These are phyloP conservation scores for Venustampulla echinocandica DNA, from an alignment of 495 filamentous ascomycete genomes.

Conservation along the genomic window DNA sequence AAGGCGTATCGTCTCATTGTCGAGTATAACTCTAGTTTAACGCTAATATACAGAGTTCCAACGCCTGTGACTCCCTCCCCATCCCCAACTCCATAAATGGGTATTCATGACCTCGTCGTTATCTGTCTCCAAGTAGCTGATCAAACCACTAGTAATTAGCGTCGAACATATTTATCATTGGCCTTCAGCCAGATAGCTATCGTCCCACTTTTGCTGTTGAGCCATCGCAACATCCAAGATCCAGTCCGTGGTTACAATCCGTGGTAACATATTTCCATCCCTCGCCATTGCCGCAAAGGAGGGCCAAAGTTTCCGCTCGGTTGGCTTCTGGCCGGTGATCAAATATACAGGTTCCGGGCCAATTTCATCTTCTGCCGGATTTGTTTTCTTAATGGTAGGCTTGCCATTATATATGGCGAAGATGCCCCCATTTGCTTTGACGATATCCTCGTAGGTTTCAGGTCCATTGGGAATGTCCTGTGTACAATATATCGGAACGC, in stretches of 20 bases:
- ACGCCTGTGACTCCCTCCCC: no score
- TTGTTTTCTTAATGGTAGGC: slow-evolving; percentile 46
- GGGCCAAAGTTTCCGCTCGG: slow-evolving; percentile 69
- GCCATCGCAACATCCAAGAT: slow-evolving; percentile 79
- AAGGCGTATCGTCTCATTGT: slow-evolving; percentile 5
- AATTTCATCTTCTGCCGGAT: slow-evolving; percentile 46
- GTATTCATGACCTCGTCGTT: no score
- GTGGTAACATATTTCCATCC: slow-evolving; percentile 59
- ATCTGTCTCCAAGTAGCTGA: no score
- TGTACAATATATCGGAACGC: slow-evolving; percentile 72
- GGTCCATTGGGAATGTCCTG: slow-evolving; percentile 67
- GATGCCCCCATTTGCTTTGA: slow-evolving; percentile 77
- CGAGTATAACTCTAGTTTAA: no score
- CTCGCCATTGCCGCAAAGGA: slow-evolving; percentile 69
- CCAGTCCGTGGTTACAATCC: slow-evolving; percentile 81
- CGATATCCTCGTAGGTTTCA: slow-evolving; percentile 75
- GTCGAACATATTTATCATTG: no score
- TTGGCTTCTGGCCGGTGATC: slow-evolving; percentile 51
- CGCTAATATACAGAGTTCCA: no score
- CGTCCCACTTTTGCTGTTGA: slow-evolving; percentile 60
- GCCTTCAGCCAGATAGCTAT: slow-evolving; percentile 46
- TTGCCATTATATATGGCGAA: slow-evolving; percentile 67
- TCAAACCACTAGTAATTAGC: no score
- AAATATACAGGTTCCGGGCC: slow-evolving; percentile 69
- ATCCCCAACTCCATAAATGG: no score